Evolutionary conservation across 768 basidiomycete species (phyloP), one percentile per base, ranked within the genome.

Genomic region (Tulasnella sp.): DNA sequence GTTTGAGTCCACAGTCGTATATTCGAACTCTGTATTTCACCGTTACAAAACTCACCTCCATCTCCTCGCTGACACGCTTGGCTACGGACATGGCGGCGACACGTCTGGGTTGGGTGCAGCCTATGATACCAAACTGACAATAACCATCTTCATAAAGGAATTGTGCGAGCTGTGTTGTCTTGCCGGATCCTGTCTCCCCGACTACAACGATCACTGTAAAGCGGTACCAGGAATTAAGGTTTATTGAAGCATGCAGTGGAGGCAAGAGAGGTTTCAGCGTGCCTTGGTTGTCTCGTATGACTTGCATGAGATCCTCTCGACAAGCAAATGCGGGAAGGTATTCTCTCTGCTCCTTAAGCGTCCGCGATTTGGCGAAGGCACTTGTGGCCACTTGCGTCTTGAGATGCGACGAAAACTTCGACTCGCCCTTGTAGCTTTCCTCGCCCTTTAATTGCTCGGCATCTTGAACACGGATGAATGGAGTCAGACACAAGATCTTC

Each of bases 41-140:
- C 68, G 43, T 5, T 9, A 42, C 26, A 34, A 26, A 9, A 63
- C 81, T 56, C 48, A 89, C 89, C 81, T 96, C 90, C 87, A 99
- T 98, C 73, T 99, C 96, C 69, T 99, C 96, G 68, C 91, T 93
- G 60, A 99, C 96, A 72, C 96, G 93, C 75, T 99, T 98, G n/a
- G 96, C 96, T 5, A 98, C 96, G 9, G 90, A 94, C 96, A 99
- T 98, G 15, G 96, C 96, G 47, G 96, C 96, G 27, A 99, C 96
- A 74, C 96, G 93, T 66, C 96, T 82, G 51, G 96, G 96, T 69
- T 99, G 96, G 0, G 96, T 99, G 68, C 96, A 99, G 10, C 95
- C 95, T 51, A 99, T 83, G 44, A 98, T 78, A 17, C 95, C 95
- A 72, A 84, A 80, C 3, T 80, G 70, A 65, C 93, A 89, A 71